phyloP scores from a whole-genome alignment of 495 filamentous ascomycete species.

The Parathielavia appendiculata region DNA sequence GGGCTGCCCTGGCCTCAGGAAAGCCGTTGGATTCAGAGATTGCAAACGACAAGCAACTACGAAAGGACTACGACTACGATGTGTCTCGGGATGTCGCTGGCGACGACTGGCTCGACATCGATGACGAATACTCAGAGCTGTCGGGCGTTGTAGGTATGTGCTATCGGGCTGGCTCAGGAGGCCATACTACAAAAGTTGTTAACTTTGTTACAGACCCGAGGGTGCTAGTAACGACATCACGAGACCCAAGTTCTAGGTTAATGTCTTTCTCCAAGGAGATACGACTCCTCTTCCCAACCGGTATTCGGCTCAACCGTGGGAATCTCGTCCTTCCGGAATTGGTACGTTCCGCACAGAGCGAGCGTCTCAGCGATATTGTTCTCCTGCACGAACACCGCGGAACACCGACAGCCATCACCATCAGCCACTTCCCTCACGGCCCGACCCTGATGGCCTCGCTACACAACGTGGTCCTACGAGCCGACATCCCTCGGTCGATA shows the following conservation, averaged over 20 bases:
- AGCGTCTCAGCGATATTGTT: conserved; percentile 76
- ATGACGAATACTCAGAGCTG: conserved; percentile 63
- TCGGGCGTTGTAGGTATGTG: conserved; percentile 29
- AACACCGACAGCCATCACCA: conserved; percentile 82
- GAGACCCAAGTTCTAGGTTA: conserved; percentile 79
- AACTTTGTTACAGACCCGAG: conserved; percentile 20
- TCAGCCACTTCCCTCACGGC: conserved; percentile 93
- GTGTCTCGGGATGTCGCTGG: conserved; percentile 61
- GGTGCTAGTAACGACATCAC: conserved; percentile 83
- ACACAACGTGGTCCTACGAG: conserved; percentile 89
- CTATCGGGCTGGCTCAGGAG: not conserved
- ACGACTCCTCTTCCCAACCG: conserved; percentile 80
- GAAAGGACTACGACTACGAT: conserved; percentile 90
- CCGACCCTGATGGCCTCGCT: conserved; percentile 88
- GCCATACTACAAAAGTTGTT: not conserved
- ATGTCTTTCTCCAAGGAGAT: conserved; percentile 94
- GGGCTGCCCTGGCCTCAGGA: conserved; percentile 70
- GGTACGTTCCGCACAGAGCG: conserved; percentile 70
- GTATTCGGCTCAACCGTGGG: conserved; percentile 86
- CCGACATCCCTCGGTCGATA: conserved; percentile 83
- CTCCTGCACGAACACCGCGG: conserved; percentile 93
- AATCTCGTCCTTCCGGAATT: conserved; percentile 82
- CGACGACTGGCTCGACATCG: conserved; percentile 70
- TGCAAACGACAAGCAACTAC: conserved; percentile 79
- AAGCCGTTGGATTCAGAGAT: conserved; percentile 83